These are phyloP conservation scores for Ceratocystis huliohia DNA, from an alignment of 2,329 filamentous ascomycete species.

Conservation along the genomic window DNA sequence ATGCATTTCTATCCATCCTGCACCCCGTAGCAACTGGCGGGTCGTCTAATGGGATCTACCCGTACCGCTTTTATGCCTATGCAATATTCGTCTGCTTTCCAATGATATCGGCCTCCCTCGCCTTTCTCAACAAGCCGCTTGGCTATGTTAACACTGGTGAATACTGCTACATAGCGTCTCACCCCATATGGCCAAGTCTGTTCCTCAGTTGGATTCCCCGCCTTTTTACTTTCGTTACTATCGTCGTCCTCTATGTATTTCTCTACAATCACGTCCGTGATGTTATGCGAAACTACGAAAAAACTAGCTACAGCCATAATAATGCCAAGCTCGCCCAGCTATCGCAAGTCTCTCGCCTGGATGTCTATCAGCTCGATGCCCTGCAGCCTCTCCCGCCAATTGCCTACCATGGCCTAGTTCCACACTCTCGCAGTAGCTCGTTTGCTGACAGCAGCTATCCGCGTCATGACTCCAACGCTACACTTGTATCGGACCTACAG, in stretches of 20 bases:
- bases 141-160: slow-evolving; percentile 52
- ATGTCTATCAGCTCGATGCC: slow-evolving; percentile 18
- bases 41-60: slow-evolving; percentile 51
- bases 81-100: slow-evolving; percentile 45
- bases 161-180: slow-evolving; percentile 56
- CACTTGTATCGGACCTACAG: neutral
- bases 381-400: slow-evolving; percentile 27
- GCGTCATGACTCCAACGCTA: slow-evolving; percentile 11
- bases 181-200: slow-evolving; percentile 55
- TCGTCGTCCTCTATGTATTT: slow-evolving; percentile 51
- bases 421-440: slow-evolving; percentile 24
- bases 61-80: slow-evolving; percentile 50
- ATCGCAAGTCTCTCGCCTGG: slow-evolving; percentile 9
- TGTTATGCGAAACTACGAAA: slow-evolving; percentile 17
- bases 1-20: slow-evolving; percentile 61
- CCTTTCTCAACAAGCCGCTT: slow-evolving; percentile 42
- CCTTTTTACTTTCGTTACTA: slow-evolving; percentile 52
- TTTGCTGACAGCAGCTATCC: neutral
- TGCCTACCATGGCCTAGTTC: slow-evolving; percentile 28
- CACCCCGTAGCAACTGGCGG: slow-evolving; percentile 37
- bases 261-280: slow-evolving; percentile 56
- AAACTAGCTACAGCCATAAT: slow-evolving; percentile 14
- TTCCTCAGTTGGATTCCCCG: slow-evolving; percentile 61
- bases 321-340: slow-evolving; percentile 12
- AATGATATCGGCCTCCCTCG: slow-evolving; percentile 45